Conservation (phyloP, 2,329 filamentous ascomycete species). For the Cladosporium halotolerans region DNA sequence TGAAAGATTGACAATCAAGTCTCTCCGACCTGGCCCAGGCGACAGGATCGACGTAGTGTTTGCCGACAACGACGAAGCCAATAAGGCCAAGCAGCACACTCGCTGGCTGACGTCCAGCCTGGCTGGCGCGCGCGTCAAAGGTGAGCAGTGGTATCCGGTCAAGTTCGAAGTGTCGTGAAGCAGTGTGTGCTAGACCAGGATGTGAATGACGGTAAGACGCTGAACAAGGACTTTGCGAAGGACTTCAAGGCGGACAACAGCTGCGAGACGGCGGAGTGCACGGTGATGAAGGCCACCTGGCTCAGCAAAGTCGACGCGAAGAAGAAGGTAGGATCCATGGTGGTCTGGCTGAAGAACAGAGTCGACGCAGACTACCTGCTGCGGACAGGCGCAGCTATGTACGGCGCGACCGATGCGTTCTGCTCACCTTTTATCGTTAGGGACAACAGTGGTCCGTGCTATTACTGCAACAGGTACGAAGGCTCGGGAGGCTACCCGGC, state of each 20-base stretch:
- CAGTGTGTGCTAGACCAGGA: background rate
- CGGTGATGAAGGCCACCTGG: background rate
- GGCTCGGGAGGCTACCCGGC: no score
- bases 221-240: background rate
- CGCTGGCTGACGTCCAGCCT: slow-evolving; percentile 7
- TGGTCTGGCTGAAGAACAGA: background rate
- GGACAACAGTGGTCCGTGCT: background rate
- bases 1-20: background rate
- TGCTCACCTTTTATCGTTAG: background rate
- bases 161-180: background rate
- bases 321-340: background rate
- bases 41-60: background rate
- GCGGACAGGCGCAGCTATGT: background rate
- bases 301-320: background rate
- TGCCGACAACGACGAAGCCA: background rate
- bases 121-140: slow-evolving; percentile 2
- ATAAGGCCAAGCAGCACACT: background rate
- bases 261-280: background rate
- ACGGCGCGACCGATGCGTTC: background rate
- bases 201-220: background rate
- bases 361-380: background rate
- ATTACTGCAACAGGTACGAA: background rate
- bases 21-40: background rate
- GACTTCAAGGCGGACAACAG: background rate
- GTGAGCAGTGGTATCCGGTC: slow-evolving; percentile 11